Evolutionary conservation across 78 protist species (phyloP).

Genomic region (Pigoraptor vietnamica): DNA sequence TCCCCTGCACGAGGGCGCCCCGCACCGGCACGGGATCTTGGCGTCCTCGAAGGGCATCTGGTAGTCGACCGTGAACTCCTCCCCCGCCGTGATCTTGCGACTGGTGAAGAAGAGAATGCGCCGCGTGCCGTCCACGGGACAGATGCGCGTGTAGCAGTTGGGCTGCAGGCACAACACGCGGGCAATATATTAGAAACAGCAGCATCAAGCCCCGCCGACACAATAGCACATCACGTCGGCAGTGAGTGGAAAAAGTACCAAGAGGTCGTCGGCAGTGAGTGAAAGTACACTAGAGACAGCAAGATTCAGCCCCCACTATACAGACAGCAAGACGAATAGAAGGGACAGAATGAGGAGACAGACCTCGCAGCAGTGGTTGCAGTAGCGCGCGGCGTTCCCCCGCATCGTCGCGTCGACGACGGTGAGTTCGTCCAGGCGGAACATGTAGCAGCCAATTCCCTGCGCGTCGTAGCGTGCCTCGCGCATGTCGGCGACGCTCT

Average conservation of each 20-base stretch:
- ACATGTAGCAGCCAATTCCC: slow-evolving; percentile 70
- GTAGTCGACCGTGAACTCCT: not conserved
- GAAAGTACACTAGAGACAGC: no score
- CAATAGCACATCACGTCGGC: no score
- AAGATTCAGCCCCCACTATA: not conserved
- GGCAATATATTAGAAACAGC: no score
- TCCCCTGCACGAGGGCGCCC: not conserved
- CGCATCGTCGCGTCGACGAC: slow-evolving; percentile 66
- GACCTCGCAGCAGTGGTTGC: slow-evolving; percentile 80
- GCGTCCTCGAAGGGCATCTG: not conserved
- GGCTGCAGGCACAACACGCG: not conserved
- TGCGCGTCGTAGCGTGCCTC: slow-evolving; percentile 13
- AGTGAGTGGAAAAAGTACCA: no score
- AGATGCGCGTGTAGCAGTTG: not conserved
- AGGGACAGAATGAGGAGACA: not conserved
- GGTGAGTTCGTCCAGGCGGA: slow-evolving; percentile 41
- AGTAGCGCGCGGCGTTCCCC: slow-evolving; percentile 77
- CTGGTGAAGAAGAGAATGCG: not conserved
- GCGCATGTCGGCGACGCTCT: not conserved
- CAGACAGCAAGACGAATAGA: not conserved
- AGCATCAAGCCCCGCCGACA: no score
- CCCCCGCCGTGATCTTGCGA: not conserved
- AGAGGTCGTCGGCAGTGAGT: no score
- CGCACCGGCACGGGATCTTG: not conserved
- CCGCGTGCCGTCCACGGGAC: not conserved